Evolutionary conservation across 768 basidiomycete species (phyloP), one percentile per base, ranked within the genome.

Genomic region (Pulveroboletus frians): DNA sequence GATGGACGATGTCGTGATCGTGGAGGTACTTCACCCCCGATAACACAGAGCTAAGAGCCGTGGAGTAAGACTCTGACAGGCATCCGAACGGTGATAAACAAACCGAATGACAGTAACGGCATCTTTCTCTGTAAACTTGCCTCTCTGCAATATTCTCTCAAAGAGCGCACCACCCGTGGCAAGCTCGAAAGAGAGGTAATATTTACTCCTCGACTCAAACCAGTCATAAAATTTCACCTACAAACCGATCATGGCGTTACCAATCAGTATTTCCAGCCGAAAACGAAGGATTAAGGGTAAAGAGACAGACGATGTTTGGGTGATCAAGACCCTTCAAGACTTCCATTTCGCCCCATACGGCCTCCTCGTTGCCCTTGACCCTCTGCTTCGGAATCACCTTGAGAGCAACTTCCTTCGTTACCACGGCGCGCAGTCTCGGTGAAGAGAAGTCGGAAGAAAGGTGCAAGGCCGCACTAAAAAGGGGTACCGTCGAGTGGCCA

Each of bases 381-480:
- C 90, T 89, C 71, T 95, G 94, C 79, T 97, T 98, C 5, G 88
- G 77, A 49, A 99, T 96, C 51, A 94, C 79, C 71, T 96, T 96
- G 57, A 88, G 70, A 5, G 89, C 90, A 2, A 92, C 89, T 5
- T 88, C 85, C 62, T 88, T 84, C 14, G 71, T 77, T 13, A 79
- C 58, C 2, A 71, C 68, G 3, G 56, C 46, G 52, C 67, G 55
- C 35, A 52, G 39, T 14, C 48, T 51, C 5, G 72, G 67, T 1
- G 68, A 59, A 21, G 52, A 58, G 15, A 56, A 52, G 30, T 54
- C 46, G 31, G 49, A 56, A 9, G 58, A 34, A 36, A 44, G 55
- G 44, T 55, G 67, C 54, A 47, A 58, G 50, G 58, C 54, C 31
- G 57, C 53, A 20, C 58, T 69, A 1, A 68, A 54, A 15, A 68